Evolutionary conservation across 2,329 filamentous ascomycete genomes (phyloP), one percentile per base, ranked within the genome.

Genomic region (Lizonia empirigonia): DNA sequence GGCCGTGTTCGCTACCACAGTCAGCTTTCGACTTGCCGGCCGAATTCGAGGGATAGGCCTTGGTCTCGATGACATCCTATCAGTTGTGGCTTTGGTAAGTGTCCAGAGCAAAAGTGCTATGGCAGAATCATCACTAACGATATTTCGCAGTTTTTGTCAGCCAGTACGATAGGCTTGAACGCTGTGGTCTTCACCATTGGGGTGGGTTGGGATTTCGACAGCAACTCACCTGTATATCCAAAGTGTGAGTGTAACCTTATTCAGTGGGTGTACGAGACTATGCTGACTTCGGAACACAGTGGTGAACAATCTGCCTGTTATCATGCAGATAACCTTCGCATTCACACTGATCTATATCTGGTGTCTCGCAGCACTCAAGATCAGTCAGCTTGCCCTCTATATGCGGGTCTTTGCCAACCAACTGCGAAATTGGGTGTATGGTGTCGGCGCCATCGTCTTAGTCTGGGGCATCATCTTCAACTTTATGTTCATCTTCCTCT

Each of bases 291-390:
- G n/a, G 4, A 7, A 26, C 3, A 38, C 34, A 63, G 60, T 63
- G 16, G 22, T 35, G 19, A 19, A 62, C 20, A 63, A 63, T 13
- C 40, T 62, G 2, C 60, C 60, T 1, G 52, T 55, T 6, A 56
- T 63, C 32, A 60, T 63, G 60, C 60, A 62, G 38, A 50, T 62
- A 16, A 63, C 60, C 3, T 63, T 63, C 22, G 41, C 55, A 9
- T 63, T 59, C 42, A 63, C 59, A 3, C 34, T 63, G 34, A 55
- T 62, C 27, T 63, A 63, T 33, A 60, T 63, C 24, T 63, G 60
- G 59, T 51, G 52, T 33, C 53, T 62, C 3, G 50, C 60, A 15
- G 44, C 49, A 15, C 59, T 63, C 8, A 63, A 63, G 37, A 53
- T 63, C 19, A 60, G 59, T 22, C 59, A 63, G 30, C 50, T 63